A percentile compares a stretch with the other conserved stretches of the same genome.
Conservation (phyloP, 345 rosid genomes). For the Hypericum perforatum region DNA sequence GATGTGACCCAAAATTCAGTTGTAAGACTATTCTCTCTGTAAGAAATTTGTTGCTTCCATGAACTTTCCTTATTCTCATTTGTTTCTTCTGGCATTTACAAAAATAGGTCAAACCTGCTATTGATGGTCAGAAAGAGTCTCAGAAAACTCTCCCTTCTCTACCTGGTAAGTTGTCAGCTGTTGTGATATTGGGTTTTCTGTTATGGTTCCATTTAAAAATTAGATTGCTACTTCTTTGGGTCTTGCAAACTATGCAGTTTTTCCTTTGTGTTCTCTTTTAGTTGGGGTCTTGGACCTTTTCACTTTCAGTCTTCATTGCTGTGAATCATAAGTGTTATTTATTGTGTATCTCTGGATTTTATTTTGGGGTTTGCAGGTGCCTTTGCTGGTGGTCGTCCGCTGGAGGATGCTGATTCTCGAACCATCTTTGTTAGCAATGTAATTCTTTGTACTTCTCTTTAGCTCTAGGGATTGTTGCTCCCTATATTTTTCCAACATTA, state of each 20-base stretch:
- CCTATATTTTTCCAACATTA: constrained; percentile 11
- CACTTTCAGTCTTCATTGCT: neutral
- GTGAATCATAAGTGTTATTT: neutral
- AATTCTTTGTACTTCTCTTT: constrained; percentile 15
- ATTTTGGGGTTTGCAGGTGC: constrained; percentile 37
- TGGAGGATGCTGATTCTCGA: constrained; percentile 81
- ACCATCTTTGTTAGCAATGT: constrained; percentile 90
- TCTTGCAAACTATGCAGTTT: constrained; percentile 1
- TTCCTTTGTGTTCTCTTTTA: neutral
- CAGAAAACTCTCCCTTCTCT: constrained; percentile 31
- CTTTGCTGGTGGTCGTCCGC: constrained; percentile 40
- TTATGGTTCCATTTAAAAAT: neutral
- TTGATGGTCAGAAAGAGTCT: constrained; percentile 27
- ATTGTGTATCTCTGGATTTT: neutral
- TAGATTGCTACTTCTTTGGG: neutral
- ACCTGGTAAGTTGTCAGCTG: constrained; percentile 43
- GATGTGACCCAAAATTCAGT: constrained; percentile 43
- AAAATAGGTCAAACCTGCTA: constrained; percentile 41
- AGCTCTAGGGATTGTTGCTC: constrained; percentile 3
- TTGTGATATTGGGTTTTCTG: neutral
- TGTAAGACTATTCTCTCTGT: constrained; percentile 33
- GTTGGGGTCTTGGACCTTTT: neutral
- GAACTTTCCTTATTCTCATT: constrained; percentile 4
- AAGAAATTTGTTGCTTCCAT: too few relatives aligned
- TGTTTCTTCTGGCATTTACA: constrained; percentile 9